phyloP scores from a whole-genome alignment of 495 filamentous ascomycete genomes.

The Hyphodiscus hymeniophilus region DNA sequence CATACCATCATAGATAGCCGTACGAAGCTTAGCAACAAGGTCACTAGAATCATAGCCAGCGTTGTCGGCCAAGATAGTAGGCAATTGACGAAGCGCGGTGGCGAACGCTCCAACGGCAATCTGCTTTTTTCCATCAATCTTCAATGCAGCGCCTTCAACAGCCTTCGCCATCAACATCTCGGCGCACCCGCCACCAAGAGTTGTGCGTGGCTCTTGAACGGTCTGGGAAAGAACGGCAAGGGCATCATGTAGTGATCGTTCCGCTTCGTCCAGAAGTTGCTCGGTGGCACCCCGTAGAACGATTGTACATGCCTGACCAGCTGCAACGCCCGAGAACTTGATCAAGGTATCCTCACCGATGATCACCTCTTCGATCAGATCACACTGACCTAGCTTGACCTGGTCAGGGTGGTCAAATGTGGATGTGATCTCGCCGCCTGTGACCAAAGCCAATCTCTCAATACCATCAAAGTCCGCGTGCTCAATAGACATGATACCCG shows the following conservation, averaged over 20 bases:
- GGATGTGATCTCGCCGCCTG: slow-evolving; percentile 92
- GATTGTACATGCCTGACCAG: slow-evolving; percentile 92
- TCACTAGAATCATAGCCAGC: slow-evolving; percentile 93
- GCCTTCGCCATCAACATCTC: slow-evolving; percentile 99
- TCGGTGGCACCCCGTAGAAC: slow-evolving; percentile 94
- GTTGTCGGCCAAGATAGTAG: slow-evolving; percentile 95
- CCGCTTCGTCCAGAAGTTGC: slow-evolving; percentile 92
- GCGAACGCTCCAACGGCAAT: slow-evolving; percentile 88
- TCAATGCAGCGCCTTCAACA: slow-evolving; percentile 87
- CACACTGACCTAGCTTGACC: slow-evolving; percentile 91
- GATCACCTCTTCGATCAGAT: slow-evolving; percentile 94
- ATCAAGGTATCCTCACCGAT: slow-evolving; percentile 96
- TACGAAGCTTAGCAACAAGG: slow-evolving; percentile 81
- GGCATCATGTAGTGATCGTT: slow-evolving; percentile 92
- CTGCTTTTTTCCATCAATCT: slow-evolving; percentile 93
- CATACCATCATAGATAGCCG: slow-evolving; percentile 90
- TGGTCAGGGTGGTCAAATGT: slow-evolving; percentile 97
- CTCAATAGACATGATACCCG: slow-evolving; percentile 96
- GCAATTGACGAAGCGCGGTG: slow-evolving; percentile 80
- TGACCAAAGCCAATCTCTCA: slow-evolving; percentile 88
- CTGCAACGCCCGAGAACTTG: slow-evolving; percentile 93
- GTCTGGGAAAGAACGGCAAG: slow-evolving; percentile 96
- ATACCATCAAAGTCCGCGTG: slow-evolving; percentile 98
- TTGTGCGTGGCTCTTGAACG: slow-evolving; percentile 86
- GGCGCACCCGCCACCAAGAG: slow-evolving; percentile 89